These are phyloP conservation scores for Hagleromyces aurorensis DNA, from an alignment of 805 yeast genomes.

Conservation along the genomic window DNA sequence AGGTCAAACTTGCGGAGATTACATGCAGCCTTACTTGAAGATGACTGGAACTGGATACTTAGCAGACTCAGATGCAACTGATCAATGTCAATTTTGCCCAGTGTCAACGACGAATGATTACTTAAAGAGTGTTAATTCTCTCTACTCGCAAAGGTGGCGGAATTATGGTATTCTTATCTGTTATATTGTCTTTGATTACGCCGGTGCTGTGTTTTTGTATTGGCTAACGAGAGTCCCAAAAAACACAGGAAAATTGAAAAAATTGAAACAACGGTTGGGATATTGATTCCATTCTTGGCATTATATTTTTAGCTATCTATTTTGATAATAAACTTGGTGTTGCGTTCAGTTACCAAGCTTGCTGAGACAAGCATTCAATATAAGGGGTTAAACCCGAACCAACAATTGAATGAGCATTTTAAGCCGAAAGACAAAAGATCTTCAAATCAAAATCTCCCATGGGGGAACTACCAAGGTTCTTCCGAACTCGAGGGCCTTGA, in stretches of 20 bases:
- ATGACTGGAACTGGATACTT: conserved; percentile 36
- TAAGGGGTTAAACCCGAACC: too few relatives aligned
- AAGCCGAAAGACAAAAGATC: too few relatives aligned
- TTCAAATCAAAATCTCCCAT: too few relatives aligned
- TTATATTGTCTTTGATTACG: conserved; percentile 37
- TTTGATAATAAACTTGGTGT: too few relatives aligned
- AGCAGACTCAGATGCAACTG: conserved; percentile 38
- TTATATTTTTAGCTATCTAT: too few relatives aligned
- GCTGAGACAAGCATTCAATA: too few relatives aligned
- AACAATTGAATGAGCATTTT: too few relatives aligned
- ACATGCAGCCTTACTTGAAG: conserved; percentile 31
- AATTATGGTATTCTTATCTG: conserved; percentile 45
- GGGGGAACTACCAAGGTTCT: too few relatives aligned
- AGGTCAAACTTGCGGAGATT: conserved; percentile 48
- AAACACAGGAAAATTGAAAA: conserved; percentile 33
- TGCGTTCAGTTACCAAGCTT: too few relatives aligned
- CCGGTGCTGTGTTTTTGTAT: conserved; percentile 38
- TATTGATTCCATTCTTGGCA: too few relatives aligned
- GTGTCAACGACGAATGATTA: conserved; percentile 45
- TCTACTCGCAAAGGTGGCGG: conserved; percentile 38
- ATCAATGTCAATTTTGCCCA: conserved; percentile 48
- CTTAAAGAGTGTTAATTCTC: conserved; percentile 38
- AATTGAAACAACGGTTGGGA: too few relatives aligned
- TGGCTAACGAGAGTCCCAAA: conserved; percentile 70
- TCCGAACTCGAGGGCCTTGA: too few relatives aligned